These are phyloP conservation scores for Ceratocystis destructans DNA, from an alignment of 2,329 filamentous ascomycete genomes.

Conservation along the genomic window DNA sequence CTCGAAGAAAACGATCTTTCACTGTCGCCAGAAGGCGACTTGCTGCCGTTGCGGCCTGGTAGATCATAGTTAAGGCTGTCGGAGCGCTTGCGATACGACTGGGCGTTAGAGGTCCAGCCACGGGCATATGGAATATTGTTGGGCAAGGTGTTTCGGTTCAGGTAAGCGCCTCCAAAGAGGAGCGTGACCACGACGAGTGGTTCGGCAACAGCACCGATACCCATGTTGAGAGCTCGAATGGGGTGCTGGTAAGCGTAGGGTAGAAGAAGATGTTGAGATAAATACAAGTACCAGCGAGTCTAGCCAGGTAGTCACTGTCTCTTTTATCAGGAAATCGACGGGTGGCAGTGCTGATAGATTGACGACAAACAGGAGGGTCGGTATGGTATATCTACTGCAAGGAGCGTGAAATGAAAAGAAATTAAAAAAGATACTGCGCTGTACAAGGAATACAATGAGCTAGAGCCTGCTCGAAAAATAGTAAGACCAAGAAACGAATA, in stretches of 20 bases:
- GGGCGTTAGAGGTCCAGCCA: conserved; percentile 17
- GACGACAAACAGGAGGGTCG: background rate
- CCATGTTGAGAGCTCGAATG: conserved; percentile 24
- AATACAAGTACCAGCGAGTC: background rate
- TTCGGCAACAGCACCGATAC: conserved; percentile 30
- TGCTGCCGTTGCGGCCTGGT: conserved; percentile 8
- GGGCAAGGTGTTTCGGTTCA: conserved; percentile 29
- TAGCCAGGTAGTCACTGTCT: background rate
- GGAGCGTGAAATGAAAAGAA: background rate
- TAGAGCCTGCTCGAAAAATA: conserved; percentile 3
- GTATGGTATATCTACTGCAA: background rate
- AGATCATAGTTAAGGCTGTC: conserved; percentile 19
- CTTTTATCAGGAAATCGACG: background rate
- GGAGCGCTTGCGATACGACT: conserved; percentile 20
- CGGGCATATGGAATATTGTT: conserved; percentile 18
- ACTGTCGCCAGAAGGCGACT: conserved; percentile 19
- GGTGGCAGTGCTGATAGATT: background rate
- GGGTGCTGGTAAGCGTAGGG: background rate
- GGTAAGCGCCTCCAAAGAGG: conserved; percentile 32
- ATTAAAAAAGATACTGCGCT: conserved; percentile 6
- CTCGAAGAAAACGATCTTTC: conserved; percentile 18
- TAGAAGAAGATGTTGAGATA: background rate
- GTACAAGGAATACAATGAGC: conserved; percentile 5
- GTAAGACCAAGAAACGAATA: background rate
- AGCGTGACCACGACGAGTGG: conserved; percentile 32